These are phyloP conservation scores for Coniochaeta sp. DNA, from an alignment of 2,329 filamentous ascomycete genomes.

Conservation along the genomic window DNA sequence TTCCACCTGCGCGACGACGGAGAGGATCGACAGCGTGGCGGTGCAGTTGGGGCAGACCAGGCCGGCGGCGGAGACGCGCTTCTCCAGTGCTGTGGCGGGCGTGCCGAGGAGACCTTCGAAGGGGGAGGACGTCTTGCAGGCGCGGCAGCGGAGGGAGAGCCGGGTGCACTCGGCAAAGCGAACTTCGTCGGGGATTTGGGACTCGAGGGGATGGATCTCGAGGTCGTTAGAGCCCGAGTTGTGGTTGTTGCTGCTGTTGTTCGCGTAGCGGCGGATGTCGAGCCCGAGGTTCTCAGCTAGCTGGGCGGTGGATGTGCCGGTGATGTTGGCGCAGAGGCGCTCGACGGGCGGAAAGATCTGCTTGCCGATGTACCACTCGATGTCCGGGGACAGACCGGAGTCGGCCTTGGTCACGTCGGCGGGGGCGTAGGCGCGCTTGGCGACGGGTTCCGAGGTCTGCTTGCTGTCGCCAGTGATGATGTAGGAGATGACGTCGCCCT, in stretches of 20 bases:
- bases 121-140: conserved; percentile 64
- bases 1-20: conserved; percentile 81
- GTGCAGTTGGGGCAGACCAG: conserved; percentile 67
- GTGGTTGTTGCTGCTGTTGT: conserved; percentile 35
- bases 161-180: conserved; percentile 79
- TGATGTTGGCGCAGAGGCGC: conserved; percentile 92
- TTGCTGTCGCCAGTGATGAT: conserved; percentile 75
- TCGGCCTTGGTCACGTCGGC: conserved; percentile 77
- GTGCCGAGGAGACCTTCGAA: conserved; percentile 70
- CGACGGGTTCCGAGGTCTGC: conserved; percentile 57
- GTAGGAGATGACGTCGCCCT: conserved; percentile 94
- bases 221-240: conserved; percentile 48
- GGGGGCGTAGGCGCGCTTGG: conserved; percentile 83
- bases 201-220: conserved; percentile 86
- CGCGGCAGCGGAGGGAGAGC: conserved; percentile 71
- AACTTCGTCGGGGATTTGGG: conserved; percentile 84
- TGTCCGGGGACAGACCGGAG: conserved; percentile 71
- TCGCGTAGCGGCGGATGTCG: conserved; percentile 74
- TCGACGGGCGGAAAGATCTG: conserved; percentile 98
- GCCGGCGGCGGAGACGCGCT: conserved; percentile 64
- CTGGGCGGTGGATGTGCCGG: conserved; percentile 81
- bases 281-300: conserved; percentile 91
- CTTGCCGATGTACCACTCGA: conserved; percentile 98
- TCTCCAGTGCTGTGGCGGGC: conserved; percentile 17
- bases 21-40: conserved; percentile 59